Conservation (phyloP, 148 eudicot genomes). For the Dysphania ambrosioides region DNA sequence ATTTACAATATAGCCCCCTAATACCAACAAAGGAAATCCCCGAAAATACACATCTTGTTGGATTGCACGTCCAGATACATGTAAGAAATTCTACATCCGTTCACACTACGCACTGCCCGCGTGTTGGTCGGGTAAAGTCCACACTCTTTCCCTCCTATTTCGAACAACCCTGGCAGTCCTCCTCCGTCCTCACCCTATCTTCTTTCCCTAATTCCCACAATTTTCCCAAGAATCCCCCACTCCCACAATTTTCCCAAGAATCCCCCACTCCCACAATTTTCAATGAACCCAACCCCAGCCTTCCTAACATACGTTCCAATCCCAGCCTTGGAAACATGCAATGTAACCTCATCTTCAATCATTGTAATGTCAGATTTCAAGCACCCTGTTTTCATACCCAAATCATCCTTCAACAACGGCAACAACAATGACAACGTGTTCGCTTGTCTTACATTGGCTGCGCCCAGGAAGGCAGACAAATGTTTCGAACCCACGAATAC, state of each 20-base stretch:
- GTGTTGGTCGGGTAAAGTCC: too few relatives aligned
- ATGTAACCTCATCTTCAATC: slow-evolving; percentile 11
- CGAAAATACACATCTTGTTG: too few relatives aligned
- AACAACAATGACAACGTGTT: too few relatives aligned
- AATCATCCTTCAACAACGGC: slow-evolving; percentile 2
- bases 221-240: too few relatives aligned
- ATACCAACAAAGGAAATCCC: too few relatives aligned
- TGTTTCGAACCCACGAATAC: slow-evolving; percentile 45
- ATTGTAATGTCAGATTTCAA: slow-evolving; percentile 23
- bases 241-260: too few relatives aligned
- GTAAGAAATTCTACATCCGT: too few relatives aligned
- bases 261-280: neutral
- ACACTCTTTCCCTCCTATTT: neutral
- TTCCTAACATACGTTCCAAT: slow-evolving; percentile 33
- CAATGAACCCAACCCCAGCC: slow-evolving; percentile 19
- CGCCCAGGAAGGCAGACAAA: slow-evolving; percentile 35
- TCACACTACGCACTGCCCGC: too few relatives aligned
- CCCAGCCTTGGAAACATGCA: slow-evolving; percentile 40
- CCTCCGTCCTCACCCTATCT: slow-evolving; percentile 11
- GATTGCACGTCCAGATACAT: too few relatives aligned
- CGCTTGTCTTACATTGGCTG: slow-evolving; percentile 44
- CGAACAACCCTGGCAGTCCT: neutral
- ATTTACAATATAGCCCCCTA: too few relatives aligned
- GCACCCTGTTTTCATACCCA: neutral
- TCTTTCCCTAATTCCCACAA: slow-evolving; percentile 1